Conservation (phyloP, 2,329 filamentous ascomycete species). For the Venturia carpophila region DNA sequence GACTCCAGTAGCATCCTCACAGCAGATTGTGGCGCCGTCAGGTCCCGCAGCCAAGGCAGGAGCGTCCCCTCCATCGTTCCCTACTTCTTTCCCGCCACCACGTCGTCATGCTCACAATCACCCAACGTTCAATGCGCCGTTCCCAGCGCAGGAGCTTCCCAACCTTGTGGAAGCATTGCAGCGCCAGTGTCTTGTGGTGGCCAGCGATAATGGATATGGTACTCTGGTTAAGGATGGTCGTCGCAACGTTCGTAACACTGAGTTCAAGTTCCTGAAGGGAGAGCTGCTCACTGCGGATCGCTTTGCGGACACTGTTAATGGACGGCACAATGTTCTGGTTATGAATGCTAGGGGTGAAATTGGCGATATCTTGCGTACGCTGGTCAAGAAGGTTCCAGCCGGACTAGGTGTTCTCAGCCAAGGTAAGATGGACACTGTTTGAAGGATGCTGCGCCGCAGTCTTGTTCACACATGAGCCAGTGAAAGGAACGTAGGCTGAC, state of each 20-base stretch:
- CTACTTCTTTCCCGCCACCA: conserved; percentile 10
- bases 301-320: conserved; percentile 13
- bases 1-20: background rate
- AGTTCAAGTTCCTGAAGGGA: conserved; percentile 18
- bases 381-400: conserved; percentile 18
- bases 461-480: background rate
- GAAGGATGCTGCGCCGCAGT: background rate
- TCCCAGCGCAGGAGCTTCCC: conserved; percentile 12
- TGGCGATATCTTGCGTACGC: conserved; percentile 17
- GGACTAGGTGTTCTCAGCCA: conserved; percentile 15
- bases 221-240: conserved; percentile 16
- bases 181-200: conserved; percentile 15
- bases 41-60: background rate
- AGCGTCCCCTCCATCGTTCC: background rate
- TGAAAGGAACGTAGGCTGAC: background rate
- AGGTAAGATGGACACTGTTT: conserved; percentile 11
- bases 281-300: conserved; percentile 18
- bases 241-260: conserved; percentile 13
- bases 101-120: conserved; percentile 6
- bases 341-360: conserved; percentile 18
- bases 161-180: conserved; percentile 14
- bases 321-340: conserved; percentile 18
- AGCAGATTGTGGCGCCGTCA: conserved; percentile 3
- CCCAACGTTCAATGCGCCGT: conserved; percentile 11
- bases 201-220: conserved; percentile 18